Percentiles rank a stretch among this genome's conserved stretches.
Evolutionary conservation across 2,329 filamentous ascomycete species (phyloP).

Genomic region (Aureobasidium lini): DNA sequence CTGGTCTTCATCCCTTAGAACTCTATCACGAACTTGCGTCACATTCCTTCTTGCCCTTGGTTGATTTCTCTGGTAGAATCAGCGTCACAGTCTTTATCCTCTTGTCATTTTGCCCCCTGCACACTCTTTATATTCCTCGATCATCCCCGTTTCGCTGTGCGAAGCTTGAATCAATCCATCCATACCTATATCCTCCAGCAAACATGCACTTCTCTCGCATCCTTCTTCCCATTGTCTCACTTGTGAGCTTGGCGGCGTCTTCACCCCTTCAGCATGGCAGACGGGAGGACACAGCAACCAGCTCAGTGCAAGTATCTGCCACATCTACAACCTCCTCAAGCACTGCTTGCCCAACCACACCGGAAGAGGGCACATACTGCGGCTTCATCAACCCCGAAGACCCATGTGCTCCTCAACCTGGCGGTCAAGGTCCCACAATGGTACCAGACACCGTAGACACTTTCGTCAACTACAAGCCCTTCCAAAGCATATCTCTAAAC

Average conservation of each 20-base stretch:
- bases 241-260: not conserved
- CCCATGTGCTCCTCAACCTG: constrained; percentile 22
- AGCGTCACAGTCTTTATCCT: not conserved
- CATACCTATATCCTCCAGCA: not conserved
- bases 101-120: not conserved
- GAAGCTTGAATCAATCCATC: no score
- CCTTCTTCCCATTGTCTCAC: not conserved
- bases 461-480: constrained; percentile 22
- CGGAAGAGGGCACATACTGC: constrained; percentile 29
- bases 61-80: not conserved
- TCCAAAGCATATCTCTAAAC: constrained; percentile 18
- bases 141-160: not conserved
- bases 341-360: constrained; percentile 22
- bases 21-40: not conserved
- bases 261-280: not conserved
- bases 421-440: constrained; percentile 20
- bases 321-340: constrained; percentile 21
- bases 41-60: not conserved
- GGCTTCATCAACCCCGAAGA: constrained; percentile 30
- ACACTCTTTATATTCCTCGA: not conserved
- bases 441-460: constrained; percentile 20
- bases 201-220: not conserved
- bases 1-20: constrained; percentile 5
- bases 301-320: not conserved
- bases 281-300: not conserved